Evolutionary conservation across 139 green algal species (phyloP).

Genomic region (Chlorella sp.): DNA sequence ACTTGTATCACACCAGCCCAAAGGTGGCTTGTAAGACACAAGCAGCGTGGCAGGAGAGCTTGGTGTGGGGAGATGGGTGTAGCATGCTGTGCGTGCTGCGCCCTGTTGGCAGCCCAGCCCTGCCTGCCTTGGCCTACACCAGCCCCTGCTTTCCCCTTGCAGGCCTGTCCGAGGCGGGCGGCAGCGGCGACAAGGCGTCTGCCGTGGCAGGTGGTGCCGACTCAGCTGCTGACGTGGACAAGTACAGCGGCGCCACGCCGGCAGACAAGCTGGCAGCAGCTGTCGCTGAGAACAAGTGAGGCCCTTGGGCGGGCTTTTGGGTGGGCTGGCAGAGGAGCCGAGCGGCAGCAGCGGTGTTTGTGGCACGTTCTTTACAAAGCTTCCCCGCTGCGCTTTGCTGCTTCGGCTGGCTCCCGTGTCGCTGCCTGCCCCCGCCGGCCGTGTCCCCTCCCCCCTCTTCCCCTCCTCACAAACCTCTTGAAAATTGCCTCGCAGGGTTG

Average conservation of each 20-base stretch:
- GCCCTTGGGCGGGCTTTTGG: neutral
- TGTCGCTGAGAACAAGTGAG: neutral
- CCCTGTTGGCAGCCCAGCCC: neutral
- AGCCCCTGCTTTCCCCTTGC: neutral
- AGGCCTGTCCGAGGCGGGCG: neutral
- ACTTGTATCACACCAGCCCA: too few species aligned
- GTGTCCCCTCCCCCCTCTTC: neutral
- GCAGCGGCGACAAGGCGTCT: neutral
- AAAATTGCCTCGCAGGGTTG: constrained; percentile 17
- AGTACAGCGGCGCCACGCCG: neutral
- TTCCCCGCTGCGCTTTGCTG: neutral
- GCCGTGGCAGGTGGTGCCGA: neutral
- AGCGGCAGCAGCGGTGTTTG: neutral
- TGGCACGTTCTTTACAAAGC: neutral
- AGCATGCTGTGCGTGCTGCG: neutral
- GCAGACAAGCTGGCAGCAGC: constrained; percentile 5
- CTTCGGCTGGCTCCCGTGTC: neutral
- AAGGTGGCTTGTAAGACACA: too few species aligned
- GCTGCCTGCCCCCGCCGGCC: neutral
- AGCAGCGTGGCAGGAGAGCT: too few species aligned
- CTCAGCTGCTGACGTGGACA: neutral
- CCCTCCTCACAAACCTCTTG: neutral
- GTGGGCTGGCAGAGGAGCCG: neutral
- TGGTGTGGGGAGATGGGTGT: too few species aligned
- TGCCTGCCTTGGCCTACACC: neutral